These are phyloP conservation scores for Candida succiphila DNA, from an alignment of 805 yeast species.

Conservation along the genomic window DNA sequence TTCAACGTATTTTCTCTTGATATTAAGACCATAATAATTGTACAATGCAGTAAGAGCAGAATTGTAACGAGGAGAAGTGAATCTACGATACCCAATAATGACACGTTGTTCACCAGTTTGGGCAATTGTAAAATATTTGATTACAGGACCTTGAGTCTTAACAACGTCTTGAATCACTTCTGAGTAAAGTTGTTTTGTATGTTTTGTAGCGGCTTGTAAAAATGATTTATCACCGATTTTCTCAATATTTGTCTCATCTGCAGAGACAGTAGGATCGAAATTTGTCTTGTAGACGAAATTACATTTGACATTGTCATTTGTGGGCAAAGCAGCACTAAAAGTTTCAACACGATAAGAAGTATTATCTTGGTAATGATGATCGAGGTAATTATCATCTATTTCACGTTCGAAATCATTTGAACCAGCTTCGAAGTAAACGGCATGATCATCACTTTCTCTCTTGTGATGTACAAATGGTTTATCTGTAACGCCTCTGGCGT, in stretches of 20 bases:
- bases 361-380: constrained; percentile 27
- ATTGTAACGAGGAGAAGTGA: constrained; percentile 77
- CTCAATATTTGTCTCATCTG: constrained; percentile 42
- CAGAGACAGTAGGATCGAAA: constrained; percentile 25
- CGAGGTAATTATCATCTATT: constrained; percentile 77
- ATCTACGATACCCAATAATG: constrained; percentile 79
- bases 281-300: constrained; percentile 76
- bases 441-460: constrained; percentile 75
- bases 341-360: constrained; percentile 64
- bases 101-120: constrained; percentile 78
- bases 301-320: constrained; percentile 43
- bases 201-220: constrained; percentile 63
- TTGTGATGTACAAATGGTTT: constrained; percentile 66
- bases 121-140: constrained; percentile 75
- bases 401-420: constrained; percentile 50
- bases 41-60: constrained; percentile 81
- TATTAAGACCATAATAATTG: constrained; percentile 75
- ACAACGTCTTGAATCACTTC: constrained; percentile 61
- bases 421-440: constrained; percentile 80
- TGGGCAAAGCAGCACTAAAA: constrained; percentile 54
- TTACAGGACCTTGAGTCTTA: constrained; percentile 82
- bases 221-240: constrained; percentile 73
- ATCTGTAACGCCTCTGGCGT: constrained; percentile 43
- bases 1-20: constrained; percentile 88
- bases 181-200: constrained; percentile 71